phyloP scores from a whole-genome alignment of 495 filamentous ascomycete species.

The Penicillium coprophilum region DNA sequence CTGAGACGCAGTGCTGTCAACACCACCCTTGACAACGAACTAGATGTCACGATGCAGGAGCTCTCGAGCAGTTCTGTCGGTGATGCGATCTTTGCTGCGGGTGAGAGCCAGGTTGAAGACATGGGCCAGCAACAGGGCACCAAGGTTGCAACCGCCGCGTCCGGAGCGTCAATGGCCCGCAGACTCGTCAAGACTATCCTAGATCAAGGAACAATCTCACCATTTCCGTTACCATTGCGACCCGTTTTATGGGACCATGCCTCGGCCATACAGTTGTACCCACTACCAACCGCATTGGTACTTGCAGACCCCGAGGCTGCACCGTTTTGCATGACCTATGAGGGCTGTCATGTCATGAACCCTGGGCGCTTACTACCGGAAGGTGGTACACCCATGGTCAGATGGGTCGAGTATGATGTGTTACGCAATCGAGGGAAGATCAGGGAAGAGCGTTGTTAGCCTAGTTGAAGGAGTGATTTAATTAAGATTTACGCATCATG shows the following conservation, averaged over 20 bases:
- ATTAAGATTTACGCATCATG: slow-evolving; percentile 3
- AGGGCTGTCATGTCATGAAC: slow-evolving; percentile 95
- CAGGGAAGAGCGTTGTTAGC: slow-evolving; percentile 45
- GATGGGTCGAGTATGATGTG: slow-evolving; percentile 86
- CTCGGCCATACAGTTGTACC: slow-evolving; percentile 73
- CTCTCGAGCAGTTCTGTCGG: not conserved
- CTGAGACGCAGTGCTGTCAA: slow-evolving; percentile 72
- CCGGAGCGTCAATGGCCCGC: slow-evolving; percentile 62
- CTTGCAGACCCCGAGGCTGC: slow-evolving; percentile 77
- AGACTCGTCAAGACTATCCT: slow-evolving; percentile 87
- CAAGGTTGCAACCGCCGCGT: slow-evolving; percentile 33
- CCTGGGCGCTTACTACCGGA: slow-evolving; percentile 72
- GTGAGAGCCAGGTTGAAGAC: slow-evolving; percentile 9
- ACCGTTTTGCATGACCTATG: slow-evolving; percentile 83
- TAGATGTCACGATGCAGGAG: slow-evolving; percentile 6
- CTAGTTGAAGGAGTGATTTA: not conserved
- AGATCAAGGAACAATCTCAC: slow-evolving; percentile 86
- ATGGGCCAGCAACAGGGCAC: slow-evolving; percentile 19
- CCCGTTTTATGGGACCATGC: slow-evolving; percentile 90
- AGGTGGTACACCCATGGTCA: slow-evolving; percentile 59
- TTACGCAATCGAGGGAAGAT: slow-evolving; percentile 54
- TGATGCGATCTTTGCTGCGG: slow-evolving; percentile 12
- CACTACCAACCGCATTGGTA: slow-evolving; percentile 78
- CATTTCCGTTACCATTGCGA: slow-evolving; percentile 72
- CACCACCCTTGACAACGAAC: slow-evolving; percentile 34